Base-by-base conservation (phyloP, 2,329 filamentous ascomycete genomes). In the Monosporascus sp. region DNA sequence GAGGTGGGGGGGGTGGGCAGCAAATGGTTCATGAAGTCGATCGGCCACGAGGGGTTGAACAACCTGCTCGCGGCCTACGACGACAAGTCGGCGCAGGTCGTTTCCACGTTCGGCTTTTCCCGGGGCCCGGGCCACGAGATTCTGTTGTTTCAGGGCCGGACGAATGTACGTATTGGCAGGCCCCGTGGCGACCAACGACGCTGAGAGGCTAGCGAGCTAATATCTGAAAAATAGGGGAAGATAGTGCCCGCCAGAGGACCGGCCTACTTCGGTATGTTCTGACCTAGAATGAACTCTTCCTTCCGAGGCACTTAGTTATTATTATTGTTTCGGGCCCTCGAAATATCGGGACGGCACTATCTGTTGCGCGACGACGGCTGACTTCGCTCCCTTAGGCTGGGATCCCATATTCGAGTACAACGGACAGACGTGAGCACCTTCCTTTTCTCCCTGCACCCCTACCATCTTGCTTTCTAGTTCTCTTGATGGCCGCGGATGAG, bases 321-420 rank as follows among this genome's bases (percentile, higher is more conserved):
- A 14, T 11, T 35, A 14, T 35, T 35, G 4, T 14, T 35, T 5
- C 11, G 31, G 9, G 11, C 31, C 31, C 11, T 35, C 5, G 31
- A 5, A 11, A 11, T 14, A 11, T 14, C 11, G 31, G 5, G 11
- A 35, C 6, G 31, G 11, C 5, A 9, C 9, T 14, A 35, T 35
- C 31, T 35, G 31, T 35, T 35, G 31, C 14, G 31, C 4, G 31
- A 35, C 31, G 9, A 35, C 5, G 9, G 17, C 39, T 53, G 51
- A 47, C 27, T 49, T 7, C 25, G 15, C 25, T 52, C 49, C 47
- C 53, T 31, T 31, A 96, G 92, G 93, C 46, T 99, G 94, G 94
- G 94, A 99, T 70, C 85, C 94, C 2, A 87, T 96, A 59, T 99
- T 99, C 65, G 94, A 99, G 74, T 93, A 95, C 62, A 81, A 95